Conservation (phyloP, 164 flowering plant genomes). For the Kingdonia uniflora region DNA sequence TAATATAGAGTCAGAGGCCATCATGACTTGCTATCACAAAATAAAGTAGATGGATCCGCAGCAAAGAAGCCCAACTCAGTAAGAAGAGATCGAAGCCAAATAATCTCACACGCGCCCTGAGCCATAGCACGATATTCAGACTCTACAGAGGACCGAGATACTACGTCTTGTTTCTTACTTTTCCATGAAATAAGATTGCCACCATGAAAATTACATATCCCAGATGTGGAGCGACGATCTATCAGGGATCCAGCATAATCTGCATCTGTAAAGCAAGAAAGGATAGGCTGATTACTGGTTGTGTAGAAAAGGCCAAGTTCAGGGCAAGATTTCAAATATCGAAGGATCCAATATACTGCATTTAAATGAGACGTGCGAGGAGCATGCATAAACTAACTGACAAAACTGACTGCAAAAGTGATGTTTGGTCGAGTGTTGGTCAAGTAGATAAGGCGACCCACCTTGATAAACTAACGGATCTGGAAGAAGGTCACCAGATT, state of each 20-base stretch:
- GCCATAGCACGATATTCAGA: too few relatives aligned
- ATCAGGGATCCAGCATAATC: background rate
- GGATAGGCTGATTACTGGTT: too few relatives aligned
- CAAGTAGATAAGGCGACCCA: background rate
- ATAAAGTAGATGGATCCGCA: too few relatives aligned
- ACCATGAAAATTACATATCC: background rate
- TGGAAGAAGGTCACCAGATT: too few relatives aligned
- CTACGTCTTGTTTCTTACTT: background rate
- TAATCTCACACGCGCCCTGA: too few relatives aligned
- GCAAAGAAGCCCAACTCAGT: too few relatives aligned
- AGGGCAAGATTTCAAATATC: background rate
- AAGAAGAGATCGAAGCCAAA: too few relatives aligned
- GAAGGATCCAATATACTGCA: background rate
- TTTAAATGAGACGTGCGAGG: background rate
- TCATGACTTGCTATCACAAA: too few relatives aligned
- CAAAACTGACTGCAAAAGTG: background rate
- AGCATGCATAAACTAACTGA: too few relatives aligned
- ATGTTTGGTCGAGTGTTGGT: background rate
- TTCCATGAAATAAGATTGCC: background rate
- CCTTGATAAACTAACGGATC: background rate
- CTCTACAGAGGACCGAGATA: too few relatives aligned
- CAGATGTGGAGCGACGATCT: background rate
- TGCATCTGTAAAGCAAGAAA: background rate
- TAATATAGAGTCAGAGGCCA: background rate
- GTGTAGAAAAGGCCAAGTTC: too few relatives aligned